Base-by-base conservation (phyloP, 352 stramenopile genomes). In the Phytophthora uliginosa region DNA sequence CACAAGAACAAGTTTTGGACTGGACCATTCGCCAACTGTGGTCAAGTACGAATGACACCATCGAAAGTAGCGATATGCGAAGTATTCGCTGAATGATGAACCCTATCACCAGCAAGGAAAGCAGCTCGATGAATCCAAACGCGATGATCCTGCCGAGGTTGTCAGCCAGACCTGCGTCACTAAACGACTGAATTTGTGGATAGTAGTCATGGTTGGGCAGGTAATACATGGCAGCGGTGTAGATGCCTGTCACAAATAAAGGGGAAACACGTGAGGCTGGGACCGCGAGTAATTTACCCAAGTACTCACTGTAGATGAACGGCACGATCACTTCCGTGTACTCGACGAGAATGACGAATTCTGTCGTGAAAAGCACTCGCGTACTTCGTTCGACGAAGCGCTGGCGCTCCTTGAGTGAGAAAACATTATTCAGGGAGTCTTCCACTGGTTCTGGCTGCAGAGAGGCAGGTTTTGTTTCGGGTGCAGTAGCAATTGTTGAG, bases 11-110 rank as follows among this genome's bases (percentile, higher is more conserved):
- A 34, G 38, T 83, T n/a, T n/a, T 82, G 6, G 62, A 58, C 58
- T 79, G 79, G 28, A 86, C 68, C 60, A 79, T 74, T n/a, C 52
- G 40, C 63, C 65, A 74, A 24, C 81, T 66, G 1, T 9, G 55
- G 26, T 84, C 67, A 0, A 86, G 68, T 42, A 84, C 79, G 20
- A 84, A 84, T 4, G 66, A 63, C 4, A 87, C 53, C 18, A 80
- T 63, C 1, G 58, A 62, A 4, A 79, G 22, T 4, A 57, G 62
- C 5, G 74, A 84, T 8, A 69, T 38, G 1, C 68, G 12, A 1
- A 79, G 5, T n/a, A 64, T 54, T 1, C 59, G 60, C 38, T 65
- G 73, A 5, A 84, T 62, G 12, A 68, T 34, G 24, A 59, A 15
- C 3, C 33, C 54, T 15, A 79, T 45, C 2, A 69, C 17, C 7